Evolutionary conservation across 805 yeast species (phyloP), one percentile per base, ranked within the genome.

Genomic region (Starmerella tilneyi): DNA sequence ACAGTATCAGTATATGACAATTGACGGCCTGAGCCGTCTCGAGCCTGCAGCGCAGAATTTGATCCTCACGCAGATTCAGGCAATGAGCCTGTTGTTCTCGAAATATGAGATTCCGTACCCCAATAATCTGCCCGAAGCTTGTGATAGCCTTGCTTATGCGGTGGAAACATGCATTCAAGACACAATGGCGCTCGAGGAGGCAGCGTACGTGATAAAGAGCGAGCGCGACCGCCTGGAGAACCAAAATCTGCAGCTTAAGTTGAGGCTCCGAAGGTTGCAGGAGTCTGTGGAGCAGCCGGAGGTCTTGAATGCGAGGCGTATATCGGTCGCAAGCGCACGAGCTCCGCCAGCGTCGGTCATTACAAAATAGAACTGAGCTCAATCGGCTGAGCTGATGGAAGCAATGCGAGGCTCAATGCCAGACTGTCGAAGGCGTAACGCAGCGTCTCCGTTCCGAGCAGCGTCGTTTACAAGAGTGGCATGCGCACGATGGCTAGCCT

Each of bases 401-500:
- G 30, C 40, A n/a, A 24, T 12, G 30, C 40, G 16, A n/a, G 40
- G 40, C 33, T 30, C 38, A 8, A 12, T n/a, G 26, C 43, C 46
- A 20, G 27, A 12, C 16, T 19, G 9, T 9, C 15, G 17, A 17
- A 43, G 23, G 17, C 40, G 34, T 20, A 32, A 37, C 9, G 44
- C 47, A 16, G 9, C 44, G 6, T 24, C 29, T 29, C 44, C 44
- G 24, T 28, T 33, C 17, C 17, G n/a, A 9, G 40, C 31, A 15
- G 43, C 47, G 11, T 12, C 29, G 32, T 27, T 16, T 13, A 45
- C 44, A 3, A 5, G 28, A 15, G 12, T 36, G 1, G 47, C 47
- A 15, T 45, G 47, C 26, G 40, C 44, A 16, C 44, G 40, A 36
- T 39, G 36, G 12, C 26, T 20, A 4, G 41, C 30, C 26, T 32